These are phyloP conservation scores for Saturnispora dispora DNA, from an alignment of 805 yeast species.

Conservation along the genomic window DNA sequence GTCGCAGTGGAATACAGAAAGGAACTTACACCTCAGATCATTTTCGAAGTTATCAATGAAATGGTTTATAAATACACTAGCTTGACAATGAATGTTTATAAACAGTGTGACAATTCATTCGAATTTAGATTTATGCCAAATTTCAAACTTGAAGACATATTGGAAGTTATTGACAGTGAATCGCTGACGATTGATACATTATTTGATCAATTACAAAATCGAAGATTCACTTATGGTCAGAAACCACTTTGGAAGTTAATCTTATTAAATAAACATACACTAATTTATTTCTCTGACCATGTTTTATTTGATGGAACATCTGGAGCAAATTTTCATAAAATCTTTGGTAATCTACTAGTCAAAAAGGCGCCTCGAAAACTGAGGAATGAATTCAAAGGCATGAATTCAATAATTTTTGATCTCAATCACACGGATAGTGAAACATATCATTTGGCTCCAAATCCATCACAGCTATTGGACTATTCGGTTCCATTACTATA, in stretches of 20 bases:
- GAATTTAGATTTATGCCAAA: slow-evolving; percentile 5
- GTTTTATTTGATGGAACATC: slow-evolving; percentile 29
- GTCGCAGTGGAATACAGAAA: slow-evolving; percentile 8
- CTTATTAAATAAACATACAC: slow-evolving; percentile 10
- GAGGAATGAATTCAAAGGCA: neutral
- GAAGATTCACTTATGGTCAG: slow-evolving; percentile 7
- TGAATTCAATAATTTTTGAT: slow-evolving; percentile 5
- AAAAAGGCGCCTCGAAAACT: neutral
- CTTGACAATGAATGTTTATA: slow-evolving; percentile 14
- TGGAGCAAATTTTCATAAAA: slow-evolving; percentile 26
- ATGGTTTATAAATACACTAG: slow-evolving; percentile 15
- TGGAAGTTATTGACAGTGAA: slow-evolving; percentile 7
- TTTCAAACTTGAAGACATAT: slow-evolving; percentile 11
- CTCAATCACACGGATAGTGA: neutral
- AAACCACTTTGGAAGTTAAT: slow-evolving; percentile 17
- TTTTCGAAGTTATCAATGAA: slow-evolving; percentile 5
- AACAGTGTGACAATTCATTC: neutral
- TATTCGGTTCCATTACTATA: slow-evolving; percentile 10
- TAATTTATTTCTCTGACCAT: slow-evolving; percentile 25
- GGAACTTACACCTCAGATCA: slow-evolving; percentile 3
- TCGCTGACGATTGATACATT: neutral
- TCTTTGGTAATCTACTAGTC: slow-evolving; percentile 12
- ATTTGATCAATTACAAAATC: slow-evolving; percentile 7
- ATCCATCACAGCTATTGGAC: slow-evolving; percentile 11
- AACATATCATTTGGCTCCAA: slow-evolving; percentile 8